Evolutionary conservation across 2,329 filamentous ascomycete genomes (phyloP).

Genomic region (Ampelomyces quisqualis): DNA sequence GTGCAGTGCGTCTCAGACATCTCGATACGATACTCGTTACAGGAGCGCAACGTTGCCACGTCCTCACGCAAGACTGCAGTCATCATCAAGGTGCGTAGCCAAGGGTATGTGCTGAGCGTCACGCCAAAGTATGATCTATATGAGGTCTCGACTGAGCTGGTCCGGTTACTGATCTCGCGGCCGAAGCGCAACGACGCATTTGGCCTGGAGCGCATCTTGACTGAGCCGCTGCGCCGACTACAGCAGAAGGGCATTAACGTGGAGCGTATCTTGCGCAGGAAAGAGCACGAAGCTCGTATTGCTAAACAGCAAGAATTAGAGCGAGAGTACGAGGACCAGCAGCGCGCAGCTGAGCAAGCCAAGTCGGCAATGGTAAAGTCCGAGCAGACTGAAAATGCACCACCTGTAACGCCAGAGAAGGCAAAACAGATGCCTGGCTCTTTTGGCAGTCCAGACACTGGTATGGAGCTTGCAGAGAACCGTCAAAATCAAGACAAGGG

Average conservation of each 20-base stretch:
- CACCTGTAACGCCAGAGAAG: slow-evolving; percentile 34
- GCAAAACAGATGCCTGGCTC: slow-evolving; percentile 39
- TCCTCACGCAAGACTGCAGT: slow-evolving; percentile 58
- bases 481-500: slow-evolving; percentile 26
- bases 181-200: slow-evolving; percentile 87
- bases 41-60: slow-evolving; percentile 61
- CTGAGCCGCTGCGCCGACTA: slow-evolving; percentile 77
- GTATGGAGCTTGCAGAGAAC: slow-evolving; percentile 31
- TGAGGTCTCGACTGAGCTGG: slow-evolving; percentile 85
- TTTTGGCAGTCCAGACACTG: slow-evolving; percentile 39
- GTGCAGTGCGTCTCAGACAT: slow-evolving; percentile 79
- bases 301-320: slow-evolving; percentile 79
- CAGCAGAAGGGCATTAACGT: slow-evolving; percentile 93
- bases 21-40: slow-evolving; percentile 72
- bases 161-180: slow-evolving; percentile 74
- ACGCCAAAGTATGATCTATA: slow-evolving; percentile 79
- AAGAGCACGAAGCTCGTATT: slow-evolving; percentile 82
- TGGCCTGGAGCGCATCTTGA: slow-evolving; percentile 87
- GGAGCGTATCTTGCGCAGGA: slow-evolving; percentile 84
- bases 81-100: slow-evolving; percentile 71
- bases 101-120: slow-evolving; percentile 71
- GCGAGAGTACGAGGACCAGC: slow-evolving; percentile 62
- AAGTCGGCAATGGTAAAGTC: slow-evolving; percentile 23
- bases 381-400: slow-evolving; percentile 13
- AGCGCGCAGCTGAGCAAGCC: slow-evolving; percentile 42